These are phyloP conservation scores for Diplodia mutila DNA, from an alignment of 2,329 filamentous ascomycete species.

Conservation along the genomic window DNA sequence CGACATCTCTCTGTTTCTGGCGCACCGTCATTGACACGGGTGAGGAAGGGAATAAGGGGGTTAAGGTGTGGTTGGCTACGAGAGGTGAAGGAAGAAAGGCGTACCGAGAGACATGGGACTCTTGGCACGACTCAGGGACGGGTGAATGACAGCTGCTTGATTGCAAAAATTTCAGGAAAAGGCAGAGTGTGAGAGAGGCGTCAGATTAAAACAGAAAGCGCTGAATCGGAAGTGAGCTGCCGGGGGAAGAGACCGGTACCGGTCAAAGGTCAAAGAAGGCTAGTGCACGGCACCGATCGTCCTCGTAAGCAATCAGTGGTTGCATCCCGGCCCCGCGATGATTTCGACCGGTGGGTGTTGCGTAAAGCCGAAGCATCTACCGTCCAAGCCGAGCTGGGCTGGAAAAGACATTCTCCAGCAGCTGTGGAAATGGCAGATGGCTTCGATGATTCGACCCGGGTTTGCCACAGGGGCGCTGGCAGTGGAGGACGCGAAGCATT, in stretches of 20 bases:
- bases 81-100: not conserved
- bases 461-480: not conserved
- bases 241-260: slow-evolving; percentile 14
- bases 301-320: not conserved
- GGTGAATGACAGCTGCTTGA: slow-evolving; percentile 9
- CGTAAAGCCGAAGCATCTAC: not conserved
- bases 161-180: not conserved
- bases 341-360: not conserved
- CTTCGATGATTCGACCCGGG: too few relatives aligned
- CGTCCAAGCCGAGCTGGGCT: not conserved
- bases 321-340: slow-evolving; percentile 2
- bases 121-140: not conserved
- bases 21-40: slow-evolving; percentile 4
- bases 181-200: slow-evolving; percentile 5
- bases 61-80: not conserved
- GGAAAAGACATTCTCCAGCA: not conserved
- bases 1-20: slow-evolving; percentile 37
- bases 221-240: slow-evolving; percentile 2
- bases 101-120: not conserved
- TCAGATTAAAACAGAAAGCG: slow-evolving; percentile 1
- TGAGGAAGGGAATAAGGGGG: not conserved
- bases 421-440: too few relatives aligned
- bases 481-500: not conserved
- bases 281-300: slow-evolving; percentile 4
- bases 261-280: slow-evolving; percentile 1